Percentiles rank a stretch among this genome's conserved stretches.
Evolutionary conservation across 352 stramenopile genomes (phyloP).

Genomic region (Phytopythium cucurbitacearum): DNA sequence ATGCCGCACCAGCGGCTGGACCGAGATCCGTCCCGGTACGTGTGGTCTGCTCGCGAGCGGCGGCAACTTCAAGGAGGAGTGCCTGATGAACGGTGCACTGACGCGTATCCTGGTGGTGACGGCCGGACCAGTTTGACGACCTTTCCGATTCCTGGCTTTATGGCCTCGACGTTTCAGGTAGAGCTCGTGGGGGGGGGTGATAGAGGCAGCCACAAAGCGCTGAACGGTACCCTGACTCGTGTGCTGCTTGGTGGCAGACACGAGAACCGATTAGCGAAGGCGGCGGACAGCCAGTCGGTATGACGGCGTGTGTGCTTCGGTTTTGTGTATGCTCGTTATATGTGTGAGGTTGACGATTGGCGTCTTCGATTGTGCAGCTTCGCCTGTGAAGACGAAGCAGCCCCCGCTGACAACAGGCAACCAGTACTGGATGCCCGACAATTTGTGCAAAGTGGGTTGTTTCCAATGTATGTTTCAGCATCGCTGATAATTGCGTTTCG

Average conservation of each 20-base stretch:
- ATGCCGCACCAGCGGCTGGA: slow-evolving; percentile 45
- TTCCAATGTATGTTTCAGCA: neutral
- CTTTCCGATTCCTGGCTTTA: slow-evolving; percentile 59
- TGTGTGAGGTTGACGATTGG: neutral
- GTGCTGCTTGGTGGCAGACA: slow-evolving; percentile 9
- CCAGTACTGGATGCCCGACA: slow-evolving; percentile 86
- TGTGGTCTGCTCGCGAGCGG: neutral
- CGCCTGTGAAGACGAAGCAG: slow-evolving; percentile 19
- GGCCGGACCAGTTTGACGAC: slow-evolving; percentile 45
- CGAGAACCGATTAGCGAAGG: slow-evolving; percentile 10
- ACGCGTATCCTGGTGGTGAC: neutral
- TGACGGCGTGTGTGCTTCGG: neutral
- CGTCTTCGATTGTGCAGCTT: slow-evolving; percentile 4
- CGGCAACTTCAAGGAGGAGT: too few species aligned
- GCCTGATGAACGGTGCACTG: neutral
- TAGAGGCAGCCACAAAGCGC: too few species aligned
- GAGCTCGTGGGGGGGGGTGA: too few species aligned
- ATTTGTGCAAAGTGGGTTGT: slow-evolving; percentile 66
- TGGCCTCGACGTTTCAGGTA: slow-evolving; percentile 48
- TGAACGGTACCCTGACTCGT: neutral
- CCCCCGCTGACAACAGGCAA: slow-evolving; percentile 37
- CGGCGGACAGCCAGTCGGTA: slow-evolving; percentile 2
- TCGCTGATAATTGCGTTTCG: neutral
- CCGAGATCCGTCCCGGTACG: slow-evolving; percentile 45
- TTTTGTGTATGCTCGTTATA: neutral